Evolutionary conservation across 768 basidiomycete species (phyloP).

Genomic region (Tricholomella constricta): DNA sequence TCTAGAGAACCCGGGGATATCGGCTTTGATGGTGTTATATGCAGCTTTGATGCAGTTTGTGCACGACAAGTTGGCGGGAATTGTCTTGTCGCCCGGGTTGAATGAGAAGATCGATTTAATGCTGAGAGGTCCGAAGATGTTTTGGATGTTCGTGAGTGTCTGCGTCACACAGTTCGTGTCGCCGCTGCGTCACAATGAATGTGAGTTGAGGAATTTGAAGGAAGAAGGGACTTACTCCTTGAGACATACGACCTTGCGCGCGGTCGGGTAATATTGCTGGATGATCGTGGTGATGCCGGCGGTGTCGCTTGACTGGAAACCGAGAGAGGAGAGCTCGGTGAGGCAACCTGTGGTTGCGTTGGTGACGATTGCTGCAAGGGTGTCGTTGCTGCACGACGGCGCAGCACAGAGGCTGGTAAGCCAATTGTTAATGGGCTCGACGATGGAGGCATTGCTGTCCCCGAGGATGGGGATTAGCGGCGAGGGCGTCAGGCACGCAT

Average conservation of each 20-base stretch:
- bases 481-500: constrained; percentile 50
- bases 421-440: constrained; percentile 60
- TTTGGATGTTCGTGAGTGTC: constrained; percentile 54
- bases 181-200: constrained; percentile 25
- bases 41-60: constrained; percentile 53
- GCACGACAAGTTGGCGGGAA: constrained; percentile 45
- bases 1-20: constrained; percentile 37
- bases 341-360: constrained; percentile 54
- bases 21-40: constrained; percentile 43
- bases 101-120: constrained; percentile 30
- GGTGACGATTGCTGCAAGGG: constrained; percentile 53
- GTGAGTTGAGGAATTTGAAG: background rate
- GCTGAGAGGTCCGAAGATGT: constrained; percentile 36
- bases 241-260: constrained; percentile 59
- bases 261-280: constrained; percentile 57
- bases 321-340: constrained; percentile 35
- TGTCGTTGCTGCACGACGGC: constrained; percentile 57
- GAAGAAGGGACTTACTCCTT: constrained; percentile 52
- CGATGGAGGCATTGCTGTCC: constrained; percentile 34
- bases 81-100: background rate
- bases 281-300: constrained; percentile 37
- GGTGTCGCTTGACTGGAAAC: constrained; percentile 21
- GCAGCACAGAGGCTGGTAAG: constrained; percentile 54
- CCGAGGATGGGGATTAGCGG: constrained; percentile 44
- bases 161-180: constrained; percentile 57